Evolutionary conservation across 2,329 filamentous ascomycete species (phyloP).

Genomic region (Salinomyces thailandicus): DNA sequence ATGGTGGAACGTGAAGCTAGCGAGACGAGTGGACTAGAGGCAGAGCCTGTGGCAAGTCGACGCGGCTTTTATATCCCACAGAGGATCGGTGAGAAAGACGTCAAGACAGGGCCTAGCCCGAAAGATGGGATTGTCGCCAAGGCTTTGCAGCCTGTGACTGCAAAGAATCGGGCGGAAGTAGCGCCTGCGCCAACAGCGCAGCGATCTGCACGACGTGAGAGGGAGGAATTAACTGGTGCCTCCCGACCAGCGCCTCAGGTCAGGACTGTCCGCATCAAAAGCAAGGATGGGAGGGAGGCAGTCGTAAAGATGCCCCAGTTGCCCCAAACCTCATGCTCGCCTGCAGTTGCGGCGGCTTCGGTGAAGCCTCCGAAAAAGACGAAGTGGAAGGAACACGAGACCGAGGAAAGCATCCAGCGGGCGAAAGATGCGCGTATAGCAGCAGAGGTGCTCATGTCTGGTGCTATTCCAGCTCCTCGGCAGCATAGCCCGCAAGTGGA

Average conservation of each 20-base stretch:
- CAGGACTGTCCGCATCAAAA: slow-evolving; percentile 8
- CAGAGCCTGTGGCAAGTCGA: not conserved
- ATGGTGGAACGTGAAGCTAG: not conserved
- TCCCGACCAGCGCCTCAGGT: not conserved
- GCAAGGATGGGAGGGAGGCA: slow-evolving; percentile 16
- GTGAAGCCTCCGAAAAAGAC: not conserved
- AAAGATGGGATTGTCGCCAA: not conserved
- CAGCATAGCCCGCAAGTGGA: not conserved
- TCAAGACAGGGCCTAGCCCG: not conserved
- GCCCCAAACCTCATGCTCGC: not conserved
- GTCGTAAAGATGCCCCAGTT: slow-evolving; percentile 8
- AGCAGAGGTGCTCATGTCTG: slow-evolving; percentile 16
- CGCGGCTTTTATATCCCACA: slow-evolving; percentile 4
- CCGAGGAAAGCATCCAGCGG: not conserved
- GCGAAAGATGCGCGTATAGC: slow-evolving; percentile 4
- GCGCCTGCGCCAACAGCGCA: no score
- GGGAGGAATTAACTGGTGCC: not conserved
- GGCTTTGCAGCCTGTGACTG: not conserved
- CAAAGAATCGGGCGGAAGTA: not conserved
- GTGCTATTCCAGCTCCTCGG: slow-evolving; percentile 6
- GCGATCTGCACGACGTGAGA: no score
- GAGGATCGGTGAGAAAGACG: not conserved
- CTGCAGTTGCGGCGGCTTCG: not conserved
- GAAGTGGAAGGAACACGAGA: not conserved
- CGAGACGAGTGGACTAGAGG: not conserved